Percentiles rank a stretch among this genome's conserved stretches.
phyloP scores from a whole-genome alignment of 257 asterid genomes.

The Solanum lycopersicoides region DNA sequence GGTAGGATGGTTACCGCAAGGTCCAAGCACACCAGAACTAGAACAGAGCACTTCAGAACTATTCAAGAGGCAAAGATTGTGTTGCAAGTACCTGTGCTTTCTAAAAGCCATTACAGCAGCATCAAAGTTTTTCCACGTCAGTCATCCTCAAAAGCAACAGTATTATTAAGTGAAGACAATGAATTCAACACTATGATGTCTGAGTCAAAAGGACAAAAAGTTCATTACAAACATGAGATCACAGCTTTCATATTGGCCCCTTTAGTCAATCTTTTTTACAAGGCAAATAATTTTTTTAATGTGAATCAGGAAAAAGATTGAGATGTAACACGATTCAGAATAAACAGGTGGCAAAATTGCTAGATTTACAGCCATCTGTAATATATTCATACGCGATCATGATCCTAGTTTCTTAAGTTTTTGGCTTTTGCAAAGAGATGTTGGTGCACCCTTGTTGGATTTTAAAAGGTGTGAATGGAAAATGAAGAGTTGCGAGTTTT shows the following conservation, averaged over 20 bases:
- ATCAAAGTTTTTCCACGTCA: conserved; percentile 44
- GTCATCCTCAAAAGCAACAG: conserved; percentile 59
- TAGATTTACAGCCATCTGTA: not conserved
- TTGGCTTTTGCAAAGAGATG: not conserved
- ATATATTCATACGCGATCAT: not conserved
- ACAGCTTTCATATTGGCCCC: not conserved
- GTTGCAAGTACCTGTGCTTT: conserved; percentile 66
- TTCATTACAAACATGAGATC: not conserved
- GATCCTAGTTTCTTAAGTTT: not conserved
- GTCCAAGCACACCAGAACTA: not conserved
- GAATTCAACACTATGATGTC: conserved; percentile 64
- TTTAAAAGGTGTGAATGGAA: no score
- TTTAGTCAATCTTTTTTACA: not conserved
- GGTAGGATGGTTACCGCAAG: not conserved
- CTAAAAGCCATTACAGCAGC: conserved; percentile 91
- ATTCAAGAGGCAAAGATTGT: not conserved
- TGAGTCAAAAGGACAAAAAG: not conserved
- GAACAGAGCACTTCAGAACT: not conserved
- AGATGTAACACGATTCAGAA: not conserved
- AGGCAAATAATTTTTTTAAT: not conserved
- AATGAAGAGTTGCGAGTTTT: no score
- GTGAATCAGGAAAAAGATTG: not conserved
- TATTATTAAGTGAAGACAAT: conserved; percentile 46
- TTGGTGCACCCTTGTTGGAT: no score
- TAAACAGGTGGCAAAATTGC: not conserved